phyloP scores from a whole-genome alignment of 2,329 filamentous ascomycete genomes.

The Paraphoma chrysanthemicola region DNA sequence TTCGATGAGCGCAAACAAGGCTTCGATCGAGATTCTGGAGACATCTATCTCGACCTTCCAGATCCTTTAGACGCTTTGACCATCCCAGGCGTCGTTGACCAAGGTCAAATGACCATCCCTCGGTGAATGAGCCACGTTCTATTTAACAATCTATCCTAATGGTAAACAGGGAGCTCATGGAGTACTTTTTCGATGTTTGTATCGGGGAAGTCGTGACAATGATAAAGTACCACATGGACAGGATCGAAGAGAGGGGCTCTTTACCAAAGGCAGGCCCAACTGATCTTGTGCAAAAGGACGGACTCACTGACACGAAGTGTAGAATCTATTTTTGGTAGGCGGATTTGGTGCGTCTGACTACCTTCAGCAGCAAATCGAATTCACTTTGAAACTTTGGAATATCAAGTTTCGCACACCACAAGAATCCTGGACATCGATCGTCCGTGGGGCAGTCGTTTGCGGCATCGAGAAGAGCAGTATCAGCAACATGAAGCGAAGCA shows the following conservation, averaged over 20 bases:
- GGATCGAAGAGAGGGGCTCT: conserved; percentile 16
- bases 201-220: conserved; percentile 24
- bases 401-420: conserved; percentile 22
- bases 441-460: conserved; percentile 31
- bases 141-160: neutral
- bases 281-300: neutral
- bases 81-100: conserved; percentile 18
- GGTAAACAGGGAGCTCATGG: conserved; percentile 23
- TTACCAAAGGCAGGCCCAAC: conserved; percentile 19
- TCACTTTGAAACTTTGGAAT: conserved; percentile 10
- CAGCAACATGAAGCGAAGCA: conserved; percentile 15
- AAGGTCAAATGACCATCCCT: conserved; percentile 24
- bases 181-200: conserved; percentile 29
- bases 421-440: conserved; percentile 27
- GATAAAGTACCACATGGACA: conserved; percentile 24
- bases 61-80: conserved; percentile 16
- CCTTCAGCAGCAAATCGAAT: conserved; percentile 16
- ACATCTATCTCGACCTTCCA: conserved; percentile 28
- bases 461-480: conserved; percentile 28
- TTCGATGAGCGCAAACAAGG: conserved; percentile 25
- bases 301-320: neutral
- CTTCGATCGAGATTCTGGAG: conserved; percentile 13
- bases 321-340: conserved; percentile 28
- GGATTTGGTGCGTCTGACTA: conserved; percentile 25
- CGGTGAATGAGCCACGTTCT: conserved; percentile 5